Conservation (phyloP, 2,329 filamentous ascomycete species). For the Arachnopeziza araneosa region DNA sequence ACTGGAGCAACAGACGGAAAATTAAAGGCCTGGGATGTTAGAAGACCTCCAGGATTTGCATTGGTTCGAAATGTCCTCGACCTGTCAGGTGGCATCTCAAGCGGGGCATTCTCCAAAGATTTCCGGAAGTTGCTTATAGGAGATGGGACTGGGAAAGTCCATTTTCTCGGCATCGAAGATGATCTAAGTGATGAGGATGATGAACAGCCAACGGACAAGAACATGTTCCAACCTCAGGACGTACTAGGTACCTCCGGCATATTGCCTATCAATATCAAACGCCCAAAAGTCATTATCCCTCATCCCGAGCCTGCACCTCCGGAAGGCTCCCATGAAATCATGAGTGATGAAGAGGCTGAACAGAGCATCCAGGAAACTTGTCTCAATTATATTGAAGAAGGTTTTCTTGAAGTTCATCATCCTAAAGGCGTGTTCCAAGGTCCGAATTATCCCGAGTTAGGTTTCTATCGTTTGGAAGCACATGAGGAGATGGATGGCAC, state of each 20-base stretch:
- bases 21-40: conserved; percentile 59
- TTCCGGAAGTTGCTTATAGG: conserved; percentile 50
- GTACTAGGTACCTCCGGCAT: not conserved
- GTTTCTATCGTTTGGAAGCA: conserved; percentile 42
- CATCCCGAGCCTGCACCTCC: conserved; percentile 45
- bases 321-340: conserved; percentile 11
- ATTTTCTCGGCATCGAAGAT: conserved; percentile 46
- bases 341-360: conserved; percentile 14
- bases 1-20: conserved; percentile 59
- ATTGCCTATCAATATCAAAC: conserved; percentile 3
- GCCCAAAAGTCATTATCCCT: conserved; percentile 43
- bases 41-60: conserved; percentile 35
- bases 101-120: conserved; percentile 54
- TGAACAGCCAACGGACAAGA: not conserved
- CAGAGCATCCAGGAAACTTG: conserved; percentile 24
- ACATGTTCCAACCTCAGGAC: not conserved
- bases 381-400: conserved; percentile 33
- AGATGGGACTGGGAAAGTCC: conserved; percentile 56
- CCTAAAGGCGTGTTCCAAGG: conserved; percentile 52
- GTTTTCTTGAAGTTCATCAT: conserved; percentile 37
- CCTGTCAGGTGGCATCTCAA: conserved; percentile 50
- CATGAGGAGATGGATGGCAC: conserved; percentile 41
- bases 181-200: conserved; percentile 23
- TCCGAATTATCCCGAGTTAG: conserved; percentile 41
- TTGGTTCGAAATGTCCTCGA: conserved; percentile 49